Percentiles rank a stretch among this genome's conserved stretches.
These are phyloP conservation scores for Boletus speciosus DNA, from an alignment of 768 basidiomycete species.

Conservation along the genomic window DNA sequence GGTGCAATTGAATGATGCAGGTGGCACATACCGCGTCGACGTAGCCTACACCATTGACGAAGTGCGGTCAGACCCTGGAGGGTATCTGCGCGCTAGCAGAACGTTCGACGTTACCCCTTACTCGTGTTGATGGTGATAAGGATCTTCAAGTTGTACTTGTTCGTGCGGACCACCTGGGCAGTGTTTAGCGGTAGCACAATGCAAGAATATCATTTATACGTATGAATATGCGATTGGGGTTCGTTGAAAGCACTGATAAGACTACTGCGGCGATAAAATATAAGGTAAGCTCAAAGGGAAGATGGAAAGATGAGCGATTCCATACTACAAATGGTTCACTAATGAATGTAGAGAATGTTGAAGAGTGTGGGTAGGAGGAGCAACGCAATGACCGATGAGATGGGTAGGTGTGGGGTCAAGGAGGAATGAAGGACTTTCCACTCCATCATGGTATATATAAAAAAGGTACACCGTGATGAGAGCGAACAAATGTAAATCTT, in stretches of 20 bases:
- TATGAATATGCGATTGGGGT: conserved; percentile 13
- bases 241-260: conserved; percentile 9
- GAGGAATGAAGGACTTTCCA: conserved; percentile 18
- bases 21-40: conserved; percentile 43
- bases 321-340: conserved; percentile 25
- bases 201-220: conserved; percentile 11
- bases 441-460: conserved; percentile 20
- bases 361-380: conserved; percentile 4
- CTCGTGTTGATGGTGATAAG: neutral
- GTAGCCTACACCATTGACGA: conserved; percentile 56
- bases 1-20: conserved; percentile 37
- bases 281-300: conserved; percentile 21
- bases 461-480: conserved; percentile 24
- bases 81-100: conserved; percentile 27
- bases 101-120: conserved; percentile 10
- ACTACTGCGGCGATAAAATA: conserved; percentile 26
- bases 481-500: conserved; percentile 10
- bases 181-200: neutral
- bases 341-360: conserved; percentile 21
- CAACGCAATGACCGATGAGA: conserved; percentile 13
- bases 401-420: conserved; percentile 13
- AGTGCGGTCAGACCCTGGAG: conserved; percentile 46
- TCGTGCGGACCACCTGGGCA: neutral
- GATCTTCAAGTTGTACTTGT: too few relatives aligned
- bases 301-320: conserved; percentile 13